Evolutionary conservation across 306 rosid species (phyloP).

Genomic region (Psophocarpus tetragonolobus): DNA sequence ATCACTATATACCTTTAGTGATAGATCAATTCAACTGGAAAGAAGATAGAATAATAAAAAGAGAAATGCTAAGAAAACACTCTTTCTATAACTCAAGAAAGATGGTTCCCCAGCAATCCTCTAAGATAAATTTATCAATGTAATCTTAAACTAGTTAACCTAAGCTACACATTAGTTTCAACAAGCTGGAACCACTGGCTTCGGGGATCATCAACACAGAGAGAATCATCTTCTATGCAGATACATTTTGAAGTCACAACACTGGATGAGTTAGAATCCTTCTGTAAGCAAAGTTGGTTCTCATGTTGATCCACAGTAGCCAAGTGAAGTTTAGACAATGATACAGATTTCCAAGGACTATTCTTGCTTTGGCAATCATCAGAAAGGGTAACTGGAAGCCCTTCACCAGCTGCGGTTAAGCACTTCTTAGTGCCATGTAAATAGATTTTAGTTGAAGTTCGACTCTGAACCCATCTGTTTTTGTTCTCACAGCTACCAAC

Average conservation of each 20-base stretch:
- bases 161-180: conserved; percentile 40
- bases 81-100: no score
- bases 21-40: neutral
- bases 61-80: no score
- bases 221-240: conserved; percentile 42
- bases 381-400: conserved; percentile 33
- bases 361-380: conserved; percentile 38
- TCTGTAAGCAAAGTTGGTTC: conserved; percentile 39
- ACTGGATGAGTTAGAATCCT: conserved; percentile 35
- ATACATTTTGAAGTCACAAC: conserved; percentile 49
- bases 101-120: no score
- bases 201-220: conserved; percentile 50
- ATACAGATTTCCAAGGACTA: conserved; percentile 42
- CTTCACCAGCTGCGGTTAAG: conserved; percentile 40
- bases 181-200: conserved; percentile 58
- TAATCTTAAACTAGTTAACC: neutral
- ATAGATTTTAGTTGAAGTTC: conserved; percentile 7
- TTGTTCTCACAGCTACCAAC: conserved; percentile 40
- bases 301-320: conserved; percentile 28
- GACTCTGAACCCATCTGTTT: conserved; percentile 37
- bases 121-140: neutral
- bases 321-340: conserved; percentile 51
- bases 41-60: neutral
- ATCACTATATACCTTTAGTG: neutral
- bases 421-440: conserved; percentile 27